Evolutionary conservation across 2,329 filamentous ascomycete genomes (phyloP), one percentile per base, ranked within the genome.

Genomic region (Thermomyces lanuginosus): DNA sequence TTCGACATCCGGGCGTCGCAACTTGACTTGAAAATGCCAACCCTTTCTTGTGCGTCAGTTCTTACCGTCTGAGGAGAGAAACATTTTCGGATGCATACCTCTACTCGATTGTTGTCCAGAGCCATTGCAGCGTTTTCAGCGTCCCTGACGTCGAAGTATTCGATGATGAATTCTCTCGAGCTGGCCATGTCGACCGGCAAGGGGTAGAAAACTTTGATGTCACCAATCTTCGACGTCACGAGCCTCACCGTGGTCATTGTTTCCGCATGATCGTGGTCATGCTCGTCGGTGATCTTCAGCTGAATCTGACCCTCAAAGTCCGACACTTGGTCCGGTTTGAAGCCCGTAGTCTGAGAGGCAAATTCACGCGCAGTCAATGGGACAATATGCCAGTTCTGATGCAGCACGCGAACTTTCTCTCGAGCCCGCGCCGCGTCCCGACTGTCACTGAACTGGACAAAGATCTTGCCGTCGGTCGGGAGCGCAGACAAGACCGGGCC

Each of bases 361-460:
- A 63, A 63, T 10, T 64, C 56, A 15, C 46, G 51, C 2, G 60
- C 53, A 6, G 50, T 48, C 15, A 70, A 46, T 26, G 59, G 60
- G 22, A 52, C 47, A 10, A 59, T 49, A 24, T 45, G 42, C 66
- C 68, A 73, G 17, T 53, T 51, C 7, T 56, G 48, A 23, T 53
- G 51, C 17, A 53, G 46, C 10, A 60, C 37, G 2, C 55, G 49
- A 15, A 66, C 44, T 26, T 61, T 63, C 8, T 60, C 51, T 30
- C 61, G 54, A 5, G 64, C 58, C 16, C 58, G 55, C 27, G 58
- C 63, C 5, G 72, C 61, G 44, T 76, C 70, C 26, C 67, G 61
- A 26, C 74, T 63, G 38, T 77, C 72, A 5, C 59, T 51, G 38
- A 76, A 73, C 4, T 60, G 62, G 13, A 72, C 49, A 31, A 62